Evolutionary conservation across 345 rosid species (phyloP).

Genomic region (Noccaea bulbosa): DNA sequence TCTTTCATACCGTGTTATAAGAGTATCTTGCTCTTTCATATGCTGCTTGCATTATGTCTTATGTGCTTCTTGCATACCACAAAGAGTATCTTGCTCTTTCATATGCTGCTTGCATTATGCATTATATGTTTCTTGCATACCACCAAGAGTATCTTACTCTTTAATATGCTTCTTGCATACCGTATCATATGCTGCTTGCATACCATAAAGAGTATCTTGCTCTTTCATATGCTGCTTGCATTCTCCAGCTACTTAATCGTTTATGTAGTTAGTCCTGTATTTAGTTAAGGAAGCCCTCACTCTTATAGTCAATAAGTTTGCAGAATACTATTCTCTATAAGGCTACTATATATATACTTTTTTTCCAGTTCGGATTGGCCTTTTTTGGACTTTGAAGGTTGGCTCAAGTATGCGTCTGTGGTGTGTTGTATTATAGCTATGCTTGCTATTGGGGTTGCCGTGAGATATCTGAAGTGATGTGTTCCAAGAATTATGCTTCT

Average conservation of each 20-base stretch:
- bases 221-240: not conserved
- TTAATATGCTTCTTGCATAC: slow-evolving; percentile 1
- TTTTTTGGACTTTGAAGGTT: not conserved
- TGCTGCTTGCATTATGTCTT: slow-evolving; percentile 10
- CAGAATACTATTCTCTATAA: not conserved
- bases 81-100: not conserved
- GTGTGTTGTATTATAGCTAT: not conserved
- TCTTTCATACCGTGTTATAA: no score
- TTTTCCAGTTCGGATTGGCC: not conserved
- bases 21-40: no score
- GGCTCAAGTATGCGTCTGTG: not conserved
- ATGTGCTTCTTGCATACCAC: not conserved
- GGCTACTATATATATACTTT: not conserved
- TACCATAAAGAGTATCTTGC: no score
- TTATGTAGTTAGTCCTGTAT: not conserved
- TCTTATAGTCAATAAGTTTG: not conserved
- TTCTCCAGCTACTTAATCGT: not conserved
- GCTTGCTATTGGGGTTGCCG: not conserved
- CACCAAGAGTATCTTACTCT: not conserved
- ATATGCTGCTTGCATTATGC: slow-evolving; percentile 16
- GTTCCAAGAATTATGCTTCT: not conserved
- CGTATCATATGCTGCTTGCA: no score
- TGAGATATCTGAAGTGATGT: not conserved
- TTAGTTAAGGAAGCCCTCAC: not conserved
- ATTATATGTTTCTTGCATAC: slow-evolving; percentile 16